Evolutionary conservation across 805 yeast genomes (phyloP), one percentile per base, ranked within the genome.

Genomic region (Millerago galiae): DNA sequence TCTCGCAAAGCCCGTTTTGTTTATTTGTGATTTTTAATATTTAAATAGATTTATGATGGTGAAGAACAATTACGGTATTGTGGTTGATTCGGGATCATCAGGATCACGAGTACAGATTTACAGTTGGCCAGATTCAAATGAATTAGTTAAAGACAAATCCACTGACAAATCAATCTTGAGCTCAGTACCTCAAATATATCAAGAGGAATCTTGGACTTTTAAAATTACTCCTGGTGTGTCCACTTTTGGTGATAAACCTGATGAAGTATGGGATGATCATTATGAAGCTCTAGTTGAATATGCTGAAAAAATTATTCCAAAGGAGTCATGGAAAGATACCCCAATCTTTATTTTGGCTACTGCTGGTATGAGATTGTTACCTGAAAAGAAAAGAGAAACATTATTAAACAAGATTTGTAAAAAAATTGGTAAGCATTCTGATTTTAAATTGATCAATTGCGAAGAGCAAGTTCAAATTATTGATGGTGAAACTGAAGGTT

Each of bases 341-440:
- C 98, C 99, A 0, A 73, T 93, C 1, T 93, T 79, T 52, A 76
- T 93, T n/a, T 77, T 86, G 51, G 95, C 98, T 3, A 93, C 99
- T 0, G 99, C 99, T 5, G 99, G 99, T 2, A 88, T 93, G 95
- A 73, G 99, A 48, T 65, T 93, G 34, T 58, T 91, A 35, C 77
- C 83, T 0, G 67, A 69, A 28, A 59, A 64, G 14, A 74, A 75
- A 37, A 81, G 80, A 47, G 55, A 67, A 8, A 65, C 59, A 30
- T 71, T 93, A 3, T 62, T 91, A 34, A 50, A 63, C 10, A 72
- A 75, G 40, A 75, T 88, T 0, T 91, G 98, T 60, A 43, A 60
- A 8, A 61, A 70, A 8, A 64, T 91, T 26, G 65, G 67, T 42
- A 59, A 70, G 14, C 68, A 81, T 34, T 70, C 88, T 3, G 61